Evolutionary conservation across 768 basidiomycete species (phyloP), one percentile per base, ranked within the genome.

Genomic region (Cytidiella melzeri): DNA sequence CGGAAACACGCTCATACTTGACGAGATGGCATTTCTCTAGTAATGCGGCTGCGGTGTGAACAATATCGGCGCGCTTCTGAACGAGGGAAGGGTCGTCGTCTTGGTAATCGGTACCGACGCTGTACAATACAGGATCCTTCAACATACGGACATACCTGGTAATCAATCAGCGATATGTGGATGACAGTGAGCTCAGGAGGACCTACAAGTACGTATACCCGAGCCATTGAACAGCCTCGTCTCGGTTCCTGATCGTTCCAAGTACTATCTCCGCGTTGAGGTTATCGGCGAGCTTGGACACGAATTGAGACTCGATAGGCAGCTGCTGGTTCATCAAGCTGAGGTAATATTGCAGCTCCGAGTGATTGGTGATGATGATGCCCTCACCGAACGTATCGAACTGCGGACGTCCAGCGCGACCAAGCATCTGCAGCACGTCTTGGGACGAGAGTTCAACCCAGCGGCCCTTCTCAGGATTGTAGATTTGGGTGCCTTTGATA

Each of bases 401-500:
- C 65, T 98, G 94, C 12, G 95, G 96, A 45, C 95, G 82, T 61
- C 96, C 96, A 2, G 96, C 96, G 58, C 94, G 85, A 42, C 96
- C 96, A 2, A 98, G 83, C 96, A 99, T 98, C 68, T 99, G 96
- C 4, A 99, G 72, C 0, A 98, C 93, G 62, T 98, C 96, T 66
- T 98, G 96, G 1, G 86, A 83, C 1, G 91, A 94, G 5, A 98
- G 70, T 64, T 98, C 96, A 3, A 89, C 87, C 96, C 96, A 99
- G 3, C 89, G 83, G 18, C 96, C 96, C 69, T 98, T 96, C 68
- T 96, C 94, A 0, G 96, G 96, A 66, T 96, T 97, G 69, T 98
- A 99, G 53, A 98, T 94, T 69, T 98, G 94, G 0, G 96, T 98
- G n/a, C 96, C 96, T 65, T 98, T 99, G 75, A 99, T 97, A 71